These are phyloP conservation scores for Podospora bellae-mahoneyi DNA, from an alignment of 495 filamentous ascomycete species.

Conservation along the genomic window DNA sequence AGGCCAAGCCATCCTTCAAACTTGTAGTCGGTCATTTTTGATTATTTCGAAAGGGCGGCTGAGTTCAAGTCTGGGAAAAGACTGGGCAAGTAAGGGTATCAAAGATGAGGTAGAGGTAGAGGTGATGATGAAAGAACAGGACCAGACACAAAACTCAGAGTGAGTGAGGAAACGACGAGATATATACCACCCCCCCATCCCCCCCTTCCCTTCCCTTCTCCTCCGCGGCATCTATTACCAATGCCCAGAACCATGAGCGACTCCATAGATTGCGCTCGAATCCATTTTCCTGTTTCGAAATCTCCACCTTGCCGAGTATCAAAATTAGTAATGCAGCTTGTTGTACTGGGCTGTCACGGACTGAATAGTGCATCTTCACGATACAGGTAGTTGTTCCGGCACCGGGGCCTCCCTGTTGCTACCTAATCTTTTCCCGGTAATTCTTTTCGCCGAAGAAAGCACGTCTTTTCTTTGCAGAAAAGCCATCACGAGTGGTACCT, in stretches of 20 bases:
- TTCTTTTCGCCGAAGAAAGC: background rate
- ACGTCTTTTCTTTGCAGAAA: no score
- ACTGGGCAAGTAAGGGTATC: background rate
- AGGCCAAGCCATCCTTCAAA: slow-evolving; percentile 83
- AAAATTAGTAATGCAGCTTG: background rate
- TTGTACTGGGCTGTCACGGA: background rate
- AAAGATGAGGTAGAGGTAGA: background rate
- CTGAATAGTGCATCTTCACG: background rate
- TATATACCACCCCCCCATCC: background rate
- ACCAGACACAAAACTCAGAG: background rate
- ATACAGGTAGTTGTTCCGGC: background rate
- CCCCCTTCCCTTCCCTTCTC: no score
- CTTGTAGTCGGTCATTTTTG: slow-evolving; percentile 38
- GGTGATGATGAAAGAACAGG: background rate
- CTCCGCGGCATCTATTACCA: background rate
- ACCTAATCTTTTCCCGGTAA: background rate
- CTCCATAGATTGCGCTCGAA: background rate
- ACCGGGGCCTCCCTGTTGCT: background rate
- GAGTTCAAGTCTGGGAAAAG: background rate
- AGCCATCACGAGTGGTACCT: no score
- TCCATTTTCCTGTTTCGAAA: background rate
- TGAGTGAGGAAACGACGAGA: background rate
- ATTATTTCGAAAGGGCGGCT: background rate
- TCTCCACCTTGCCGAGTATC: background rate
- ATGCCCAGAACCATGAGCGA: background rate